These are phyloP conservation scores for Trametes maxima DNA, from an alignment of 768 basidiomycete species.

Conservation along the genomic window DNA sequence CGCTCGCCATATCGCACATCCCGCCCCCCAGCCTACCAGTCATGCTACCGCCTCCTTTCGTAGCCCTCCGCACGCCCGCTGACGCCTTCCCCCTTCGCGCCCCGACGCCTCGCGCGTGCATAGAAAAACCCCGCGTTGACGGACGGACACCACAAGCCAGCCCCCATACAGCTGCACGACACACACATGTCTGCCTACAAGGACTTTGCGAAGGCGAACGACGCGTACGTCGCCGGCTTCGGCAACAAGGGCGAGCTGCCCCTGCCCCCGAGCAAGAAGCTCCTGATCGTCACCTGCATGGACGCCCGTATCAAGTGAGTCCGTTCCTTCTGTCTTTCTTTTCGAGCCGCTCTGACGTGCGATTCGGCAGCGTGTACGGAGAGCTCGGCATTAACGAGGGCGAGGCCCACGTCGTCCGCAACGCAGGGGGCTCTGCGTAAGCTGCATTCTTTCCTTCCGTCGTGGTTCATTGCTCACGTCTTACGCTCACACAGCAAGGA, in stretches of 20 bases:
- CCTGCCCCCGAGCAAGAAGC: slow-evolving; percentile 45
- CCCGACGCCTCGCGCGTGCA: background rate
- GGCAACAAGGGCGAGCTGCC: slow-evolving; percentile 44
- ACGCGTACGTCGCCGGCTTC: slow-evolving; percentile 48
- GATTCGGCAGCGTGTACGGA: slow-evolving; percentile 48
- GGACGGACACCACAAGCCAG: slow-evolving; percentile 12
- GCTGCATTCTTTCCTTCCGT: slow-evolving; percentile 27
- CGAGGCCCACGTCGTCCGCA: slow-evolving; percentile 73
- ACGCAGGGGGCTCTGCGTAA: slow-evolving; percentile 69
- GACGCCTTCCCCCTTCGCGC: background rate
- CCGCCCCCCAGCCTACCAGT: background rate
- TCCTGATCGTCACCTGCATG: slow-evolving; percentile 66
- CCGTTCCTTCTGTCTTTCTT: background rate
- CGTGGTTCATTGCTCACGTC: background rate
- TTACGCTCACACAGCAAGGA: slow-evolving; percentile 48
- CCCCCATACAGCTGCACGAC: slow-evolving; percentile 3
- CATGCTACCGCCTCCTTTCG: background rate
- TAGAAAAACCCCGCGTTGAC: slow-evolving; percentile 22
- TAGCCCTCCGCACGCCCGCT: background rate
- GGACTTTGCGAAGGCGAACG: slow-evolving; percentile 45
- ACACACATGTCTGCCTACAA: slow-evolving; percentile 32
- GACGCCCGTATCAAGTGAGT: slow-evolving; percentile 70
- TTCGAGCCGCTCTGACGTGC: background rate
- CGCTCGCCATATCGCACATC: slow-evolving; percentile 9
- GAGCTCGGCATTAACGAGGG: slow-evolving; percentile 66